A percentile compares a stretch with the other conserved stretches of the same genome.
Evolutionary conservation across 108 stramenopile species (phyloP).

Genomic region (Chaetoceros tenuissimus): DNA sequence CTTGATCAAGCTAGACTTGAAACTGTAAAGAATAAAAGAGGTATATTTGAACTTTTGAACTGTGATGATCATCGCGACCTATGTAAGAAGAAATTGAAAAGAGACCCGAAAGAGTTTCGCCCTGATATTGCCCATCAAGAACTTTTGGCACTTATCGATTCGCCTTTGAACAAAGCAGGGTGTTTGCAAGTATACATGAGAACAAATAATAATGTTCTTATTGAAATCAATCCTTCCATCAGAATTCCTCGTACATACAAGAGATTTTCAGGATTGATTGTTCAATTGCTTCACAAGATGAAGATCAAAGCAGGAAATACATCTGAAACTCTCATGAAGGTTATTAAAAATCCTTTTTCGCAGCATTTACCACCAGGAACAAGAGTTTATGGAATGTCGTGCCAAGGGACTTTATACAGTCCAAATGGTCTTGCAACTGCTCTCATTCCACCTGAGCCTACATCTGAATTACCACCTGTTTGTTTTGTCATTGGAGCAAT

Average conservation of each 20-base stretch:
- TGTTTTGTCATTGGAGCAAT: conserved; percentile 96
- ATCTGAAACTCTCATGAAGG: conserved; percentile 89
- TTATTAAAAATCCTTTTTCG: conserved; percentile 96
- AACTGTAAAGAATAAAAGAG: conserved; percentile 93
- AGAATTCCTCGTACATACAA: conserved; percentile 98
- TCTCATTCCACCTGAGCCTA: conserved; percentile 51
- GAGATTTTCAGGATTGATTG: conserved; percentile 85
- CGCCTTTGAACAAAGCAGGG: conserved; percentile 96
- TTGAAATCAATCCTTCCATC: conserved; percentile 90
- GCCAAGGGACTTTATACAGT: conserved; percentile 79
- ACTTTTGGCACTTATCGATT: conserved; percentile 91
- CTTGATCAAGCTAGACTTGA: conserved; percentile 94
- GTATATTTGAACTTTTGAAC: conserved; percentile 92
- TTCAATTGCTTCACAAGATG: conserved; percentile 98
- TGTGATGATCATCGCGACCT: conserved; percentile 97
- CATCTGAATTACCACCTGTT: conserved; percentile 43
- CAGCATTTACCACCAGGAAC: conserved; percentile 92
- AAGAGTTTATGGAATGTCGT: conserved; percentile 77
- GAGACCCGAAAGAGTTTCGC: conserved; percentile 87
- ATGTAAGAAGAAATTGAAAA: conserved; percentile 84
- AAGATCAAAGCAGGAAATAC: conserved; percentile 94
- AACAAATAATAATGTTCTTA: conserved; percentile 88
- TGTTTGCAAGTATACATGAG: conserved; percentile 87
- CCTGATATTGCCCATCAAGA: conserved; percentile 99
- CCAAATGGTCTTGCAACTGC: conserved; percentile 73